Conservation (phyloP, 176 grass and related monocot genomes). For the Aechmea fasciata region DNA sequence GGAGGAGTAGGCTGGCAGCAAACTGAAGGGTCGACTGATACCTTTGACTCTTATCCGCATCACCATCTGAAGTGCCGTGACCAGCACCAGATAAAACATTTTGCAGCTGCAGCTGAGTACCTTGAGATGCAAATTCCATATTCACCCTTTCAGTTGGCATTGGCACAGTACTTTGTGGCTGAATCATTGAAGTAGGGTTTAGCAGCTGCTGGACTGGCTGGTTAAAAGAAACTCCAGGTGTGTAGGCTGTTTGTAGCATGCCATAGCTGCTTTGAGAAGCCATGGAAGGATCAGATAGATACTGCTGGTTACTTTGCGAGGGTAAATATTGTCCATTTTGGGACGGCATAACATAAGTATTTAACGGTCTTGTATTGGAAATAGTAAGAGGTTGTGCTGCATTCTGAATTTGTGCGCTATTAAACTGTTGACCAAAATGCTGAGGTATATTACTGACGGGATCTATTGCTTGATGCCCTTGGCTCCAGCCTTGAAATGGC, state of each 20-base stretch:
- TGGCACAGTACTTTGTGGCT: constrained; percentile 17
- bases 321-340: constrained; percentile 29
- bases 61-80: constrained; percentile 28
- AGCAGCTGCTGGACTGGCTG: constrained; percentile 19
- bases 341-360: constrained; percentile 21
- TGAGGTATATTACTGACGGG: constrained; percentile 25
- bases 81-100: constrained; percentile 32
- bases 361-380: constrained; percentile 6
- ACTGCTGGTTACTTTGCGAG: constrained; percentile 47
- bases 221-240: constrained; percentile 18
- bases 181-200: constrained; percentile 22
- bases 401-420: constrained; percentile 34
- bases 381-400: constrained; percentile 29
- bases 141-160: constrained; percentile 19
- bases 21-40: constrained; percentile 87
- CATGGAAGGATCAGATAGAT: constrained; percentile 38
- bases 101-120: constrained; percentile 29
- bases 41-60: constrained; percentile 81
- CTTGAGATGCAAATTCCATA: constrained; percentile 28
- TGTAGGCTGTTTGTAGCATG: constrained; percentile 7
- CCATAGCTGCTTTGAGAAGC: constrained; percentile 33
- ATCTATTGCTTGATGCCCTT: constrained; percentile 26
- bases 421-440: constrained; percentile 33
- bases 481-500: constrained; percentile 23
- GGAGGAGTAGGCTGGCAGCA: constrained; percentile 64